Percentiles rank a stretch among this genome's conserved stretches.
These are phyloP conservation scores for Nakazawaea sp. DNA, from an alignment of 805 yeast genomes.

Conservation along the genomic window DNA sequence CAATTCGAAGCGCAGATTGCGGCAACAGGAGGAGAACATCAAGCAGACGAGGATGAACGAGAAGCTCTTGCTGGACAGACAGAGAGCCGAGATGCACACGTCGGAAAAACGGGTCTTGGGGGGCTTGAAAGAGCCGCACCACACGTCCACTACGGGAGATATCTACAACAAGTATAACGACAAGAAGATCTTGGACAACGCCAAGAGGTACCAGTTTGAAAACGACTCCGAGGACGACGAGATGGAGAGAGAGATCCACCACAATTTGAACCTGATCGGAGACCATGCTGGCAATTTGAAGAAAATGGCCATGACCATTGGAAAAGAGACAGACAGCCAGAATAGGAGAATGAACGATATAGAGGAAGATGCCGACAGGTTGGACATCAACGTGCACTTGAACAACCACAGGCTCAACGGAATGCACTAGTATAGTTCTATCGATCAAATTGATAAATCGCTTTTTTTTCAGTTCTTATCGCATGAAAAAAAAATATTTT, in stretches of 20 bases:
- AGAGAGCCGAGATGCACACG: constrained; percentile 49
- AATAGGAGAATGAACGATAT: constrained; percentile 66
- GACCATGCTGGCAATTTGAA: constrained; percentile 64
- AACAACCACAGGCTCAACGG: constrained; percentile 63
- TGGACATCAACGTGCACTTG: constrained; percentile 79
- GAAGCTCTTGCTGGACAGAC: constrained; percentile 42
- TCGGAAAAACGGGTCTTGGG: constrained; percentile 64
- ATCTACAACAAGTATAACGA: constrained; percentile 39
- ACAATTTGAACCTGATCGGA: constrained; percentile 74
- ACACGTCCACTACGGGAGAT: constrained; percentile 23
- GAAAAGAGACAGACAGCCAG: constrained; percentile 75
- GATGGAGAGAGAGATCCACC: constrained; percentile 80
- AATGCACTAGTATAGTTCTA: too few relatives aligned
- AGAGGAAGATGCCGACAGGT: constrained; percentile 76
- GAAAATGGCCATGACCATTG: constrained; percentile 63
- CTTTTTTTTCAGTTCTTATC: neutral
- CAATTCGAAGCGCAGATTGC: constrained; percentile 68
- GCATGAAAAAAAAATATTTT: too few relatives aligned
- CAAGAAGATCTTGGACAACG: constrained; percentile 46
- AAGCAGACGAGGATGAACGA: constrained; percentile 32
- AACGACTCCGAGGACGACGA: constrained; percentile 91
- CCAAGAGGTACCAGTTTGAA: constrained; percentile 73
- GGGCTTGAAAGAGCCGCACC: constrained; percentile 41
- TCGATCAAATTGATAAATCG: constrained; percentile 19
- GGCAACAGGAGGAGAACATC: constrained; percentile 66